Base-by-base conservation (phyloP, 78 protist species). In the Goniomonas avonlea region DNA sequence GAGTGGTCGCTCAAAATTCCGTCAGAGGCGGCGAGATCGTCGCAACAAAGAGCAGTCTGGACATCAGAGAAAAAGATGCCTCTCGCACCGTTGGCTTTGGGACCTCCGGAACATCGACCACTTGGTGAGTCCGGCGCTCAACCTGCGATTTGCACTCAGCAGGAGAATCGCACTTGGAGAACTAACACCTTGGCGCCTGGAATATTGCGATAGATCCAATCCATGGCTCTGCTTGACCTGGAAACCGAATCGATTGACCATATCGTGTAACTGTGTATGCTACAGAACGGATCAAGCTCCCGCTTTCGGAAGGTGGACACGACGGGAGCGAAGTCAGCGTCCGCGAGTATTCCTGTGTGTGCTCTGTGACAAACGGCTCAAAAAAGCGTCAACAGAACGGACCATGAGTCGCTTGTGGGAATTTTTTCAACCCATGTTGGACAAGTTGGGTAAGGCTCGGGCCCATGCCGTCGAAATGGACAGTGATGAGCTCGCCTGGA, bases 131-230 rank as follows among this genome's bases (percentile, higher is more conserved):
- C 35, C 76, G 38, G 29, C 15, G 15, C n/a, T 17, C 53, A 45
- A 9, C 9, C 25, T 9, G 25, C 53, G 53, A 45, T 45, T 45
- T n/a, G n/a, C n/a, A n/a, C 9, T 45, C 25, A 45, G 15, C 53
- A 45, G 15, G 53, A 45, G 53, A 45, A 45, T 15, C 53, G 53
- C 53, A 9, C 9, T 45, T 15, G 53, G 53, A 45, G 15, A 45
- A 45, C 53, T 17, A 45, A 15, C 21, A 77, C 74, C 35, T 39
- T 35, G 21, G 82, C 68, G n/a, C 82, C 82, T 0, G 69, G 69
- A 8, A 77, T 4, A 71, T 77, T 77, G 32, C 82, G 82, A 23
- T 77, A 77, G 63, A 77, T 77, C 82, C 82, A 77, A 32, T 77
- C 82, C 73, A 77, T 55, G 48, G 61, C 61, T 20, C 11, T 17